phyloP scores from a whole-genome alignment of 345 rosid genomes.

The Angophora floribunda region DNA sequence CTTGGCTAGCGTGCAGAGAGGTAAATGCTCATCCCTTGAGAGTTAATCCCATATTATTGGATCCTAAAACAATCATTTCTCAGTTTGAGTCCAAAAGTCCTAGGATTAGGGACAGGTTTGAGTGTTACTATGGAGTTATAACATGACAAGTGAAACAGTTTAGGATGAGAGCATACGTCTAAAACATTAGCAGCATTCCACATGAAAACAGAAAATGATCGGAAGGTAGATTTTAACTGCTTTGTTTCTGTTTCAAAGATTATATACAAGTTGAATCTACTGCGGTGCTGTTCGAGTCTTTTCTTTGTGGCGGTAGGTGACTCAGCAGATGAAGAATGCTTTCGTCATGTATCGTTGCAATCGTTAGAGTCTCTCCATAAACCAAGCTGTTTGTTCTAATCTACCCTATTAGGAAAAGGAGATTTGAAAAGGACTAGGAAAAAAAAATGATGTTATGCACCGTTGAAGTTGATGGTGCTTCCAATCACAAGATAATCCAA shows the following conservation, averaged over 20 bases:
- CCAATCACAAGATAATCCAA: background rate
- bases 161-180: background rate
- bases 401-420: background rate
- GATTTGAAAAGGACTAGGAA: background rate
- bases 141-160: background rate
- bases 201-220: background rate
- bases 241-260: background rate
- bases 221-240: background rate
- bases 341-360: background rate
- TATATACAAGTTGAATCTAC: background rate
- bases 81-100: background rate
- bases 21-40: constrained; percentile 11
- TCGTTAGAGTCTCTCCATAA: background rate
- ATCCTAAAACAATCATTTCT: background rate
- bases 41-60: background rate
- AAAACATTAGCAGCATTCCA: background rate
- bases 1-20: constrained; percentile 56
- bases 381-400: background rate
- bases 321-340: background rate
- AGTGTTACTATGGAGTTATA: background rate
- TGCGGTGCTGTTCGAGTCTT: background rate
- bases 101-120: background rate
- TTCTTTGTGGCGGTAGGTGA: background rate
- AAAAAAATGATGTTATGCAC: background rate
- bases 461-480: background rate